These are phyloP conservation scores for Penicillium olsonii DNA, from an alignment of 2,329 filamentous ascomycete genomes.

Conservation along the genomic window DNA sequence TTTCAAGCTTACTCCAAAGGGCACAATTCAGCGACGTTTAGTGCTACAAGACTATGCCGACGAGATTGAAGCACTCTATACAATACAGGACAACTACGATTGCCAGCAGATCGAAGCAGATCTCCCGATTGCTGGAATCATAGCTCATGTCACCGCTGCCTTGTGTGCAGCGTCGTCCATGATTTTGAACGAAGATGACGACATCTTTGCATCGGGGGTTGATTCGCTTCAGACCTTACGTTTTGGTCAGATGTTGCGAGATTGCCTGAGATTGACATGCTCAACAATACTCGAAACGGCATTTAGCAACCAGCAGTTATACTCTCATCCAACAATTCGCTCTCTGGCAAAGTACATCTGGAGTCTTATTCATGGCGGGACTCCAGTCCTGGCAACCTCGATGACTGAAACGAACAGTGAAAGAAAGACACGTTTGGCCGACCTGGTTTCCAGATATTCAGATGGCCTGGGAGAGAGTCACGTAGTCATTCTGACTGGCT, in stretches of 20 bases:
- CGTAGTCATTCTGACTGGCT: slow-evolving; percentile 20
- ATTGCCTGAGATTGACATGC: slow-evolving; percentile 5
- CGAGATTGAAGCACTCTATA: not conserved
- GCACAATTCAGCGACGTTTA: slow-evolving; percentile 14
- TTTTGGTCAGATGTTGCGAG: slow-evolving; percentile 10
- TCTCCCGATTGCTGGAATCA: not conserved
- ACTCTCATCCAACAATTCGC: not conserved
- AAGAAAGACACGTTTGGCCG: slow-evolving; percentile 6
- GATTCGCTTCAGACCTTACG: slow-evolving; percentile 16
- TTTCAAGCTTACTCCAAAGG: slow-evolving; percentile 49
- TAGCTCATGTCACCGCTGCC: slow-evolving; percentile 2
- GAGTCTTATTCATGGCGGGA: slow-evolving; percentile 8
- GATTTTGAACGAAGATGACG: slow-evolving; percentile 8
- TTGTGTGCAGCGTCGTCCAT: too few species aligned
- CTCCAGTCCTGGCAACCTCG: not conserved
- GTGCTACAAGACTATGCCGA: not conserved
- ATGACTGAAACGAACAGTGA: slow-evolving; percentile 11
- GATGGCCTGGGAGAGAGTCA: not conserved
- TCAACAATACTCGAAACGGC: slow-evolving; percentile 1
- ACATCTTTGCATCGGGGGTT: slow-evolving; percentile 16
- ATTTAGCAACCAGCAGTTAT: slow-evolving; percentile 3
- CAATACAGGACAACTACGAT: not conserved
- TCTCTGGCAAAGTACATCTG: slow-evolving; percentile 3
- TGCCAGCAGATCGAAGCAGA: slow-evolving; percentile 7
- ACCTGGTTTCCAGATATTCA: slow-evolving; percentile 7